Evolutionary conservation across 2,329 filamentous ascomycete species (phyloP).

Genomic region (Bipolaris zeicola): DNA sequence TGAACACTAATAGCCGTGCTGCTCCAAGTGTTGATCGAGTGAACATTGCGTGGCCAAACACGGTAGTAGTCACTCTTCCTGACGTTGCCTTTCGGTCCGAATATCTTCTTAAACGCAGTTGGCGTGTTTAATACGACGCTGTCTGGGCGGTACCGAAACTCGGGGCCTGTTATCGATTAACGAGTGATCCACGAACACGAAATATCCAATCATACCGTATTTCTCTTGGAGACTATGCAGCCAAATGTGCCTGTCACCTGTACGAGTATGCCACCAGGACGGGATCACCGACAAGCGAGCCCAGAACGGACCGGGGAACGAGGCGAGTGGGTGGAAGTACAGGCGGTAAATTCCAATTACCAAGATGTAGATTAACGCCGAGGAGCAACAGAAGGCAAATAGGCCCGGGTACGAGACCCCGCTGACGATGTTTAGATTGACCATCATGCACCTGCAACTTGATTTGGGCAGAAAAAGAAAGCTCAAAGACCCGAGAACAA

Average conservation of each 20-base stretch:
- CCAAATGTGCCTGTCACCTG: constrained; percentile 73
- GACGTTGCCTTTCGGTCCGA: constrained; percentile 52
- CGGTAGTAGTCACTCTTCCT: constrained; percentile 53
- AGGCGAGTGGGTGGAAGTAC: constrained; percentile 30
- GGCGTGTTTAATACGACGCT: constrained; percentile 75
- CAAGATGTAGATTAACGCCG: constrained; percentile 16
- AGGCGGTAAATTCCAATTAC: constrained; percentile 6
- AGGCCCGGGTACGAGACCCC: constrained; percentile 10
- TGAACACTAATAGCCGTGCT: constrained; percentile 41
- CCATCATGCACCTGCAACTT: constrained; percentile 11
- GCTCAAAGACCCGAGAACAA: background rate
- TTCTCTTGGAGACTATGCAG: constrained; percentile 72
- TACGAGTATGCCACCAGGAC: constrained; percentile 67
- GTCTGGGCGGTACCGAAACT: constrained; percentile 73
- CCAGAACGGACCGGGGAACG: constrained; percentile 32
- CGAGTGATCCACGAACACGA: background rate
- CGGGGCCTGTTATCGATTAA: constrained; percentile 8
- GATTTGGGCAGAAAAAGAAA: constrained; percentile 6
- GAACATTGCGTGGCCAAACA: constrained; percentile 46
- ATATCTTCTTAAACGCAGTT: constrained; percentile 52
- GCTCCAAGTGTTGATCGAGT: constrained; percentile 46
- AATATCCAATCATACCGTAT: constrained; percentile 59
- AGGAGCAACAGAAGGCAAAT: constrained; percentile 3
- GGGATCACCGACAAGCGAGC: constrained; percentile 28
- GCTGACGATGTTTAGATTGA: background rate